Evolutionary conservation across 768 basidiomycete species (phyloP), one percentile per base, ranked within the genome.

Genomic region (Jaapia argillacea): DNA sequence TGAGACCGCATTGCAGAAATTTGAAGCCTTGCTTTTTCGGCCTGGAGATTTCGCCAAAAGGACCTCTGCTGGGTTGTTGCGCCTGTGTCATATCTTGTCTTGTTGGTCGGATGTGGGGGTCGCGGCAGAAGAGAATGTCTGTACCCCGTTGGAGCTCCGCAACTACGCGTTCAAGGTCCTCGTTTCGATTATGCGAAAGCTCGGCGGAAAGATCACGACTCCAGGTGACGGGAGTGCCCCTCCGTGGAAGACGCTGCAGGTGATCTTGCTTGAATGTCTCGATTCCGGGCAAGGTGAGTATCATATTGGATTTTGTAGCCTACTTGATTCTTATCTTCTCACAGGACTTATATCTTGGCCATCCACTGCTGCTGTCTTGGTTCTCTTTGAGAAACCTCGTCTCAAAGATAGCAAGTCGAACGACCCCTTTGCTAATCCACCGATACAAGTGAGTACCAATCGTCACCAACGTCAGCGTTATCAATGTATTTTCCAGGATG

Each of bases 31-130:
- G n/a, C 79, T 71, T 53, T 58, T 59, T 31, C 64, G 64, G 20
- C 59, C 68, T 6, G 63, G 66, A 6, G 63, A 66, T 33, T 56
- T 79, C 25, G 63, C 75, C 21, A 64, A 68, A 49, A 73, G 67
- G 43, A 48, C 79, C 4, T 70, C 81, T 45, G 58, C 64, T 21
- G 65, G 71, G 28, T 54, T 85, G 35, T 53, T 82, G 7, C 68
- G 69, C 28, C 65, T 85, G 24, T 76, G 72, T 52, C 56, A 66
- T 42, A 67, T 69, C 1, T 62, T 84, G 26, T 80, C 81, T 47
- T 57, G 69, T 24, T 86, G 84, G 78, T 55, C 69, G 25, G 73
- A 74, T 41, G 64, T 62, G n/a, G 62, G 66, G 35, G 61, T 64
- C 18, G 49, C 58, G n/a, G 51, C 48, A 20, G 58, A 68, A 39